phyloP scores from a whole-genome alignment of 2,329 filamentous ascomycete species.

The Trichophaea hybrida region DNA sequence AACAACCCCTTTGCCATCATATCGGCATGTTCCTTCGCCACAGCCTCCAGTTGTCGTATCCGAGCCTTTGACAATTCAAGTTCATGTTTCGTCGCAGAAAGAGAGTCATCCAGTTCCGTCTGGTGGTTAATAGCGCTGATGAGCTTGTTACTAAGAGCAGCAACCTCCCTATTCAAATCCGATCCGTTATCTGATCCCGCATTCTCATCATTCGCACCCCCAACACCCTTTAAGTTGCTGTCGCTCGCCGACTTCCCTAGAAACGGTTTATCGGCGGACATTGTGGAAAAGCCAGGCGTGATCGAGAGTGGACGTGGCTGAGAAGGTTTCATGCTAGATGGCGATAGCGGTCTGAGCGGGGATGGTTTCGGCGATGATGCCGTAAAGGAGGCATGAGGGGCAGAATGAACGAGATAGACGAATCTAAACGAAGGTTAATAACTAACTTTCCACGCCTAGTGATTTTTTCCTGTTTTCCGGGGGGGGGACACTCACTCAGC shows the following conservation, averaged over 20 bases:
- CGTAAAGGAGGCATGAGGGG: neutral
- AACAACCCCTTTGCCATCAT: constrained; percentile 59
- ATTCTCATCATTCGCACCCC: neutral
- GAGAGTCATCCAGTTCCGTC: constrained; percentile 74
- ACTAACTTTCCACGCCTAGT: neutral
- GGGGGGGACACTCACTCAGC: constrained; percentile 1
- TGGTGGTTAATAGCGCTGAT: constrained; percentile 97
- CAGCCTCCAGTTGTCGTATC: constrained; percentile 53
- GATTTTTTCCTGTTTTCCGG: neutral
- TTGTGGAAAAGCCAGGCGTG: constrained; percentile 17
- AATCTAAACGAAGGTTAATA: neutral
- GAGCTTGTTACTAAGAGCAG: constrained; percentile 82
- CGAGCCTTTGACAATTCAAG: constrained; percentile 56
- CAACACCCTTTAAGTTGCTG: constrained; percentile 8
- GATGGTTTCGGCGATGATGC: neutral
- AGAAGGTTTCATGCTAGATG: neutral
- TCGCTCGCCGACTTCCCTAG: constrained; percentile 14
- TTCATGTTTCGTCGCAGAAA: constrained; percentile 70
- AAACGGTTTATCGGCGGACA: constrained; percentile 15
- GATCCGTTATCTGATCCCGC: constrained; percentile 24
- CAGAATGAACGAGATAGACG: constrained; percentile 2
- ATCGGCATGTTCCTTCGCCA: constrained; percentile 54
- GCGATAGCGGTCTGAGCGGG: neutral
- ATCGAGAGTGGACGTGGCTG: neutral
- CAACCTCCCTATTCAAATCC: constrained; percentile 61